Conservation (phyloP, 768 basidiomycete species). For the Russula dissimulans region DNA sequence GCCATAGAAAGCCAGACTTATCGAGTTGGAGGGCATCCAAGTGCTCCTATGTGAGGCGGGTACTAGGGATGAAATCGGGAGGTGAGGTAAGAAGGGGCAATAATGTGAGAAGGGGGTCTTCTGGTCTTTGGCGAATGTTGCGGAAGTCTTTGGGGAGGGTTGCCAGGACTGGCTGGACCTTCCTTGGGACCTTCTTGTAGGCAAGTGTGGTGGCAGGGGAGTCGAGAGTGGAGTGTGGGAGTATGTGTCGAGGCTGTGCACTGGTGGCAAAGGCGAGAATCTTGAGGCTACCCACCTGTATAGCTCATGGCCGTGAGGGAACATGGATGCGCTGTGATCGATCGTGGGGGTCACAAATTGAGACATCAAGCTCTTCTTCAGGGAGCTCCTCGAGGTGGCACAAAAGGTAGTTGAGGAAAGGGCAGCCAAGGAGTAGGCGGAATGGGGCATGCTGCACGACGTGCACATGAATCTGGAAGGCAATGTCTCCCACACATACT, state of each 20-base stretch:
- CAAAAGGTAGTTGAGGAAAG: background rate
- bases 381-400: background rate
- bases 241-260: no score
- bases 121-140: background rate
- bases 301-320: background rate
- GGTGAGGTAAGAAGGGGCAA: no score
- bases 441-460: background rate
- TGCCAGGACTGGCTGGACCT: background rate
- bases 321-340: background rate
- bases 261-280: no score
- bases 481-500: background rate
- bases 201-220: background rate
- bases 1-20: no score
- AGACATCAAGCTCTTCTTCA: background rate
- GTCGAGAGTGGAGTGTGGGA: no score
- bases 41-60: no score
- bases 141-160: background rate
- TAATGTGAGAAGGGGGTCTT: background rate
- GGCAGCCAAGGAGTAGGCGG: background rate
- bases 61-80: no score
- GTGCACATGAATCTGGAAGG: background rate
- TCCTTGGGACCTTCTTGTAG: background rate
- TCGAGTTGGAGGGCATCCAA: no score
- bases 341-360: background rate
- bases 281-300: no score